Conservation (phyloP, 2,329 filamentous ascomycete species). For the Ceratocystis eucalypticola region DNA sequence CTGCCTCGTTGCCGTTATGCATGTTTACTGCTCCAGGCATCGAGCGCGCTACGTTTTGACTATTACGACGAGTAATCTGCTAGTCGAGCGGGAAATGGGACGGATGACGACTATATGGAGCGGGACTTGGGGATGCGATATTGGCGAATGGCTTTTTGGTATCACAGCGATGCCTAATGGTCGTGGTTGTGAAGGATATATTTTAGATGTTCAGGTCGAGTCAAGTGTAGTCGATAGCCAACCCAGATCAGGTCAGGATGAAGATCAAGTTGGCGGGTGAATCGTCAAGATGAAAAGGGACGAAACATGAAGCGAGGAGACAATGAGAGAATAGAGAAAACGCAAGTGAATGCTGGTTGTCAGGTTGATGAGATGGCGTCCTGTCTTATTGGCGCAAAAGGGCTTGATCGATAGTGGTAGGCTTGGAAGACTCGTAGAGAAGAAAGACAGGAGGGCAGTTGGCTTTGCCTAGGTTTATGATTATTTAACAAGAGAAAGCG, state of each 20-base stretch:
- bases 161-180: too few relatives aligned
- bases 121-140: too few relatives aligned
- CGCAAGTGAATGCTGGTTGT: too few relatives aligned
- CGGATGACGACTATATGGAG: too few relatives aligned
- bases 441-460: background rate
- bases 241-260: background rate
- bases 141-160: too few relatives aligned
- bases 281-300: background rate
- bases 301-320: too few relatives aligned
- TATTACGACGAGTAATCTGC: background rate
- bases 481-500: background rate
- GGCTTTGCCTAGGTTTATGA: background rate
- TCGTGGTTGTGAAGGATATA: background rate
- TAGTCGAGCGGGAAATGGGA: too few relatives aligned
- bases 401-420: background rate
- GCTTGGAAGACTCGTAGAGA: background rate
- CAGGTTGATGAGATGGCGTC: background rate
- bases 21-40: conserved; percentile 44
- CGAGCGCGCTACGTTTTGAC: conserved; percentile 20
- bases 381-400: background rate
- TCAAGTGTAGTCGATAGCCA: background rate
- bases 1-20: conserved; percentile 34
- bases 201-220: background rate
- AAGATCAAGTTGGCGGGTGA: background rate
- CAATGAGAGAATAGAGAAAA: too few relatives aligned